Evolutionary conservation across 345 rosid genomes (phyloP), one percentile per base, ranked within the genome.

Genomic region (Acer yangbiense): DNA sequence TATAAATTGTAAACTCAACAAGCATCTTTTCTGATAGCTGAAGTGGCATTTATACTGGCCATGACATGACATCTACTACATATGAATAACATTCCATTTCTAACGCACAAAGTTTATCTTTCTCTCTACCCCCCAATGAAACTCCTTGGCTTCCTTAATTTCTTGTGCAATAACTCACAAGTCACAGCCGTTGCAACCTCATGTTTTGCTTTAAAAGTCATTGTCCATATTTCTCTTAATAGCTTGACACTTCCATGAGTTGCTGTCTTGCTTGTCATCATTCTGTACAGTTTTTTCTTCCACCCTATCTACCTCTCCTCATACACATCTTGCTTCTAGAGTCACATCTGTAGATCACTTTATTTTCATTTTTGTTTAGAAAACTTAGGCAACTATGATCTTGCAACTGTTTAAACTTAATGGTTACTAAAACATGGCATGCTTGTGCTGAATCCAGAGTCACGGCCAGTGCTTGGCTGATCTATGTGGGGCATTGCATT

Each of bases 401-500:
- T 69, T 71, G 48, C 2, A 64, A 9, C 23, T 72, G 9, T 70
- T 73, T 39, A 39, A 57, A 48, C 14, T 71, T 65, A 66, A 20
- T 76, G 46, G 62, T 73, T 57, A 74, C 54, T 63, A 72, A 72
- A 78, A 72, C 63, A 68, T 83, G 76, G 29, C 57, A 66, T 77
- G 46, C 76, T 84, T 52, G 25, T 78, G 76, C 66, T 80, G 73
- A 78, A 76, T 78, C 73, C 86, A 93, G 98, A 90, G 90, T 87
- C 86, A 76, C 29, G 77, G 90, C 69, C 88, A 81, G 84, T 94
- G 97, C 82, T 75, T 89, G 76, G 93, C 97, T 73, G 97, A 92
- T 83, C 46, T 92, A 41, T 92, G 95, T 77, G 93, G 97, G 43
- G 97, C 94, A 55, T 68, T 91, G 85, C 93, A 91, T 80, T 90